Base-by-base conservation (phyloP, 306 rosid species). In the Castanea crenata region DNA sequence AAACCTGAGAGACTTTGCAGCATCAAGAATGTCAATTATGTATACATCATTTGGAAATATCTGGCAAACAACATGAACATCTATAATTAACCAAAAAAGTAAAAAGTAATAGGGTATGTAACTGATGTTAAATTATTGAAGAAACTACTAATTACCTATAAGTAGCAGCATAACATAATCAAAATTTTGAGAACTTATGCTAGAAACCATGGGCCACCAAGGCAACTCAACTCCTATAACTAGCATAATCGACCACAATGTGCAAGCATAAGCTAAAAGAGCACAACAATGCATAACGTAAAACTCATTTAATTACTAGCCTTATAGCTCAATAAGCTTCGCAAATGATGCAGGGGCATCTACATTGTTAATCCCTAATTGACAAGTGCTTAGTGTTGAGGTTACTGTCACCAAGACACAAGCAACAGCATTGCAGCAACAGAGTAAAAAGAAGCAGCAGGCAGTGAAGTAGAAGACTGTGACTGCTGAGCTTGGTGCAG, bases 31-130 rank as follows among this genome's bases (percentile, higher is more conserved):
- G 84, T 90, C 93, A 29, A 69, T 84, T 80, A 95, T 69, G 74
- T 71, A 75, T 59, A 95, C 85, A 81, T 91, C 92, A 81, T 84
- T 93, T 35, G 99, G 98, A 84, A 90, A 89, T 77, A 92, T 89
- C 99, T 95, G 83, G 69, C 83, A 52, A 85, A 59, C 44, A 81
- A 72, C 29, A 74, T 19, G 27, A 76, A 83, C 55, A 79, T 25
- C 71, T 41, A 41, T 41, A 41, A 81, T 74, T 34, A 85, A 51
- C 32, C 29, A 85, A 34, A 27, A 49, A 80, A 55, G 71, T n/a
- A 79, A 74, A 79, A 72, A 59, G 68, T 27, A 74, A 57, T 54
- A 52, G 54, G 34, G 35, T 73, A 20, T n/a, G 23, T 75, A 34
- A 63, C 51, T 55, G 51, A 23, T 73, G 4, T 27, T 25, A 52